A percentile compares a stretch with the other conserved stretches of the same genome.
phyloP scores from a whole-genome alignment of 108 stramenopile genomes.

The Craspedostauros australis region DNA sequence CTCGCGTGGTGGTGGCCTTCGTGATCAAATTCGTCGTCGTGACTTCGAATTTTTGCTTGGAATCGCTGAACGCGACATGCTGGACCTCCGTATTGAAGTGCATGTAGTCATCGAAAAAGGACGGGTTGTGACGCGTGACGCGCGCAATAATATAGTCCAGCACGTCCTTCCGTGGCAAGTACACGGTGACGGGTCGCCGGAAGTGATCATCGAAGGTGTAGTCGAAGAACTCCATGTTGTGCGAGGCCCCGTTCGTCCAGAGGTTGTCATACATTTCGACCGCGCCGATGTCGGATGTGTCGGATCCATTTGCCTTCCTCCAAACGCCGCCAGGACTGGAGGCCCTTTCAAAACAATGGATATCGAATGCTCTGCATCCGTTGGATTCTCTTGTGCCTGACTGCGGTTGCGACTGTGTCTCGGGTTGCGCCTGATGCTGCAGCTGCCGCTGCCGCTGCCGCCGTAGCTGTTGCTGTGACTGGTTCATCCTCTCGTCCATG shows the following conservation, averaged over 20 bases:
- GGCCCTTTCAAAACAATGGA: constrained; percentile 24
- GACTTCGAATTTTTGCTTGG: constrained; percentile 23
- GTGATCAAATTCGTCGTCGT: constrained; percentile 11
- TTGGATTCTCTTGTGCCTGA: too few species aligned
- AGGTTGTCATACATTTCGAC: constrained; percentile 46
- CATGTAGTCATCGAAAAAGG: constrained; percentile 44
- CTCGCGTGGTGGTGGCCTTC: background rate
- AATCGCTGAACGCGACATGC: constrained; percentile 17
- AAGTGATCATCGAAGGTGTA: constrained; percentile 61
- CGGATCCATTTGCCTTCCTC: too few species aligned
- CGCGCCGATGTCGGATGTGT: background rate
- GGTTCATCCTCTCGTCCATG: too few species aligned
- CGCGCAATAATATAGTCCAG: constrained; percentile 44
- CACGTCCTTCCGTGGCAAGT: constrained; percentile 36
- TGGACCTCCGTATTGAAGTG: constrained; percentile 37
- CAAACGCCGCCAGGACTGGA: constrained; percentile 37
- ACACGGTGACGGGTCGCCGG: constrained; percentile 30
- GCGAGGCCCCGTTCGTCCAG: constrained; percentile 52
- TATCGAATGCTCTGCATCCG: too few species aligned
- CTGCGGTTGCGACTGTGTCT: too few species aligned
- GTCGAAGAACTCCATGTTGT: constrained; percentile 49
- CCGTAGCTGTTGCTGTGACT: too few species aligned
- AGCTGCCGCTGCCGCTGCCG: too few species aligned
- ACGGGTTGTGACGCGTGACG: constrained; percentile 29
- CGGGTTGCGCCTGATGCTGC: background rate